Percentiles rank a stretch among this genome's conserved stretches.
Evolutionary conservation across 1,284 basidiomycete species (phyloP).

Genomic region (Marasmius sp.): DNA sequence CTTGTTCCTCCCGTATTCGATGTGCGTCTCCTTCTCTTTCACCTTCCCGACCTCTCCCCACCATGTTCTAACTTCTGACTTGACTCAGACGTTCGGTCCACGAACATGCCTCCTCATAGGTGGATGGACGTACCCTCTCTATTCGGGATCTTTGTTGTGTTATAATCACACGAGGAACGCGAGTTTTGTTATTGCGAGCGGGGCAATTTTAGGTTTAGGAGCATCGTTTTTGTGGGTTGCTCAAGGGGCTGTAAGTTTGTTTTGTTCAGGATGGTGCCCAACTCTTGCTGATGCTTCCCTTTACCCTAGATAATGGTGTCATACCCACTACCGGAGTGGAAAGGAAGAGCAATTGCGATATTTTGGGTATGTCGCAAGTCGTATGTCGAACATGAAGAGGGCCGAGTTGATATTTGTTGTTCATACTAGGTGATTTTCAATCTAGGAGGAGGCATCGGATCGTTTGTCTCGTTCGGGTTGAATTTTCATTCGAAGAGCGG

Average conservation of each 20-base stretch:
- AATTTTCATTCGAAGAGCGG: slow-evolving; percentile 26
- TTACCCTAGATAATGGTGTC: slow-evolving; percentile 27
- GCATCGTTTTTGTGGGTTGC: slow-evolving; percentile 29
- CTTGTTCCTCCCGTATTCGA: slow-evolving; percentile 28
- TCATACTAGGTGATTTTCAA: slow-evolving; percentile 26
- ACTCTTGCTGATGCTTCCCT: neutral
- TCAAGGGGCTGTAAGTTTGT: slow-evolving; percentile 24
- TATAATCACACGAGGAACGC: slow-evolving; percentile 27
- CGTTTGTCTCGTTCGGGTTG: slow-evolving; percentile 27
- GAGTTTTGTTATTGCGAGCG: slow-evolving; percentile 27
- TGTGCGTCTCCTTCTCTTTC: slow-evolving; percentile 9
- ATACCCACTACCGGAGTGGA: slow-evolving; percentile 26
- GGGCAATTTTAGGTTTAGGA: slow-evolving; percentile 28
- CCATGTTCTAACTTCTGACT: too few species aligned
- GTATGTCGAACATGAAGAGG: neutral
- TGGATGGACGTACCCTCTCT: slow-evolving; percentile 25
- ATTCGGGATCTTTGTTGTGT: slow-evolving; percentile 25
- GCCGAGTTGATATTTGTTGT: neutral
- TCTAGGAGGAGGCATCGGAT: slow-evolving; percentile 28
- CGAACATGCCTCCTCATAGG: slow-evolving; percentile 24
- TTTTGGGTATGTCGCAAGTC: slow-evolving; percentile 21
- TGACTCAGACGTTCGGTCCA: slow-evolving; percentile 24
- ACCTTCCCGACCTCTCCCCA: too few species aligned
- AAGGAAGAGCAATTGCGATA: slow-evolving; percentile 24
- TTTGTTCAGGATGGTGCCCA: neutral